phyloP scores from a whole-genome alignment of 1,284 basidiomycete genomes.

The Somion occarium region DNA sequence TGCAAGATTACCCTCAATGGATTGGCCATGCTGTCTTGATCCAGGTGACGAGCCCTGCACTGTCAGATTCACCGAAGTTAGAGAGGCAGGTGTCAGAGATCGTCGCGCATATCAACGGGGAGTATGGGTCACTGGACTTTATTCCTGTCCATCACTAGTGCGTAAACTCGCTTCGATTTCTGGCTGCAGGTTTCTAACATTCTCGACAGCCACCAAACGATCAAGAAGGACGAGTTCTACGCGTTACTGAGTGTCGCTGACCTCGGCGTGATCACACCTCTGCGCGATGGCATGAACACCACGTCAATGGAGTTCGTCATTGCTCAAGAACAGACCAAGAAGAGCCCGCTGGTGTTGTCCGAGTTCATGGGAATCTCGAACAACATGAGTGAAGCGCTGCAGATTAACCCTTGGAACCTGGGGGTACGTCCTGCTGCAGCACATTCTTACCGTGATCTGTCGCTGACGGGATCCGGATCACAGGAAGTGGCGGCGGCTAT shows the following conservation, averaged over 20 bases:
- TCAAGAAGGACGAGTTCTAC: constrained; percentile 98
- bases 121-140: constrained; percentile 93
- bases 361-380: constrained; percentile 96
- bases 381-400: constrained; percentile 78
- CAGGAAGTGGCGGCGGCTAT: constrained; percentile 94
- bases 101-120: constrained; percentile 95
- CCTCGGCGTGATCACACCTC: constrained; percentile 91
- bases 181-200: neutral
- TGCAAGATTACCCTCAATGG: constrained; percentile 96
- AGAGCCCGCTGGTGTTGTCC: constrained; percentile 86
- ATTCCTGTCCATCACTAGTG: constrained; percentile 99
- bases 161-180: constrained; percentile 23
- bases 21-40: constrained; percentile 84
- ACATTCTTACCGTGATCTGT: neutral
- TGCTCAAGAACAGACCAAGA: constrained; percentile 80
- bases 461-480: neutral
- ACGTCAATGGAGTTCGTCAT: constrained; percentile 98
- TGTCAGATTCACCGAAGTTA: constrained; percentile 91
- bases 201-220: constrained; percentile 79
- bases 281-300: constrained; percentile 99
- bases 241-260: constrained; percentile 94
- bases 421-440: constrained; percentile 46
- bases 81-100: constrained; percentile 93
- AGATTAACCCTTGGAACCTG: constrained; percentile 88
- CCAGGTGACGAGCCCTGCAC: constrained; percentile 91